Conservation (phyloP, 345 rosid species). For the Sisymbrium irio region DNA sequence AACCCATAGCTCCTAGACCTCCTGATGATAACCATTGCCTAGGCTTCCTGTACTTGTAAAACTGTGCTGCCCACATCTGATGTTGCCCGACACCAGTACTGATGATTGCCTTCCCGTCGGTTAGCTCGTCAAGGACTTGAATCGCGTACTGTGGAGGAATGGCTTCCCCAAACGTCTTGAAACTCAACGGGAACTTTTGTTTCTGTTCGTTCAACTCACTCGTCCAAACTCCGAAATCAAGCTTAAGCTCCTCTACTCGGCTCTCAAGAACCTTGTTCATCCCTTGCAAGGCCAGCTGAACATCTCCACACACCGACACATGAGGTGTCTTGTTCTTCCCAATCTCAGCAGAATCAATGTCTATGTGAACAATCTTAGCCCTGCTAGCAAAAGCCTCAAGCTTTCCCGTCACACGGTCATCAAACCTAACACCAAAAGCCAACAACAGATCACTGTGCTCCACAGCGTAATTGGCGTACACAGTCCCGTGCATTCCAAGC, state of each 20-base stretch:
- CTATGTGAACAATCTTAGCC: slow-evolving; percentile 94
- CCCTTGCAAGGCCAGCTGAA: slow-evolving; percentile 77
- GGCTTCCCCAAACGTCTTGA: slow-evolving; percentile 81
- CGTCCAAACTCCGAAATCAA: slow-evolving; percentile 72
- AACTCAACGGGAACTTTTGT: slow-evolving; percentile 59
- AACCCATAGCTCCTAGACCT: slow-evolving; percentile 98
- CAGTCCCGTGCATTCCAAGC: slow-evolving; percentile 99
- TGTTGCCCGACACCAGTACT: slow-evolving; percentile 99
- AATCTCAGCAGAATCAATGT: slow-evolving; percentile 91
- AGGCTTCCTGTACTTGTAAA: slow-evolving; percentile 83
- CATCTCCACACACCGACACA: slow-evolving; percentile 81
- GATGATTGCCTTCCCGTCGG: slow-evolving; percentile 76
- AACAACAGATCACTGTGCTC: slow-evolving; percentile 83
- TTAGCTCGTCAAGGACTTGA: slow-evolving; percentile 82
- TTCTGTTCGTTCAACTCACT: slow-evolving; percentile 74
- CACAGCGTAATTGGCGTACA: slow-evolving; percentile 86
- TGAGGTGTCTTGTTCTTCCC: slow-evolving; percentile 99
- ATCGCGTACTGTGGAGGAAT: slow-evolving; percentile 95
- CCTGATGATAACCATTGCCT: slow-evolving; percentile 91
- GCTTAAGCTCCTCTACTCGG: slow-evolving; percentile 39
- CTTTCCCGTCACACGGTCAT: slow-evolving; percentile 95
- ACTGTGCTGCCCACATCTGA: slow-evolving; percentile 99
- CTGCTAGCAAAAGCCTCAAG: slow-evolving; percentile 92
- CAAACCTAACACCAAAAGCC: slow-evolving; percentile 96
- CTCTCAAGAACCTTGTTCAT: slow-evolving; percentile 63